phyloP scores from a whole-genome alignment of 177 flowering plant species.

The Telopea speciosissima region DNA sequence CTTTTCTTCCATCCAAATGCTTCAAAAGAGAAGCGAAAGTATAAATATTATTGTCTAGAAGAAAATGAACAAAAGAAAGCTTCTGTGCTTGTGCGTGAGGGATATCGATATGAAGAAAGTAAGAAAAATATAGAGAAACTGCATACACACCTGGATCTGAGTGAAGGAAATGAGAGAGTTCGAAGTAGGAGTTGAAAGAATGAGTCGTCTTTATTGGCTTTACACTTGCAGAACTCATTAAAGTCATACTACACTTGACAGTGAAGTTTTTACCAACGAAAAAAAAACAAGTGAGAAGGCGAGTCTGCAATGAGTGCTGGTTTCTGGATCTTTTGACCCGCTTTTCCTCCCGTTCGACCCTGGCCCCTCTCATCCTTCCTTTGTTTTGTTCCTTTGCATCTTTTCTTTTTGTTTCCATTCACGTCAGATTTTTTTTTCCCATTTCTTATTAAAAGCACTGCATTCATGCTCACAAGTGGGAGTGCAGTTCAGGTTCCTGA shows the following conservation, averaged over 20 bases:
- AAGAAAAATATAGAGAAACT: not conserved
- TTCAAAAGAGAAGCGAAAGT: not conserved
- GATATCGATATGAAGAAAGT: too few relatives aligned
- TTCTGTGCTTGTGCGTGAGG: too few relatives aligned
- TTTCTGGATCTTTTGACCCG: conserved; percentile 20
- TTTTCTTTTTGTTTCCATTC: not conserved
- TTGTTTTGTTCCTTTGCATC: conserved; percentile 12
- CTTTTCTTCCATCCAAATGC: not conserved
- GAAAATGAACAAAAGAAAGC: too few relatives aligned
- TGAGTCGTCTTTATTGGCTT: not conserved
- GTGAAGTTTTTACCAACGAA: too few relatives aligned
- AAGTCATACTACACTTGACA: not conserved
- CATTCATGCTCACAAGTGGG: too few relatives aligned
- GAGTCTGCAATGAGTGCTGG: not conserved
- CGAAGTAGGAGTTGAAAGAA: conserved; percentile 19
- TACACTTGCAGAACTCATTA: not conserved
- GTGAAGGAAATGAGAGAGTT: not conserved
- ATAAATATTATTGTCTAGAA: too few relatives aligned
- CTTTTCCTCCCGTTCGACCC: conserved; percentile 11
- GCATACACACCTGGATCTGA: not conserved
- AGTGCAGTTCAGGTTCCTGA: too few relatives aligned
- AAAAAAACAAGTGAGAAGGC: not conserved
- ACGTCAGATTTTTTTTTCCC: too few relatives aligned
- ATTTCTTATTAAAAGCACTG: too few relatives aligned
- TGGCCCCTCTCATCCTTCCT: not conserved